Evolutionary conservation across 805 yeast genomes (phyloP).

Genomic region (Saccharomycopsis babjevae): DNA sequence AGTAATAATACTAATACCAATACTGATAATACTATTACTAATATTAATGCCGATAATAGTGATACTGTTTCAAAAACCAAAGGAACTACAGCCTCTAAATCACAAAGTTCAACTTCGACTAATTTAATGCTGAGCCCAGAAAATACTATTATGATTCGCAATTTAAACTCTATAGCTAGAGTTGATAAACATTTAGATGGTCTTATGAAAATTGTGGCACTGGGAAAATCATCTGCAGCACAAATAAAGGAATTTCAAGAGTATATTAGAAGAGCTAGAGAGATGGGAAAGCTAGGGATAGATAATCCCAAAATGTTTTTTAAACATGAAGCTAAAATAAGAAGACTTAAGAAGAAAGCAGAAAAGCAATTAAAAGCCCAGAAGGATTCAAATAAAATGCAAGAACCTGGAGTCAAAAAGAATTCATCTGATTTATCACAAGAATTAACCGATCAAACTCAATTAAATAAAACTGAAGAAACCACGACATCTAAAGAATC

Average conservation of each 20-base stretch:
- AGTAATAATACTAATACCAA: too few species aligned
- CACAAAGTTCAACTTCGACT: conserved; percentile 21
- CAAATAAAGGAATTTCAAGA: conserved; percentile 74
- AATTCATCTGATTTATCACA: not conserved
- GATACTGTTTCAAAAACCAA: too few species aligned
- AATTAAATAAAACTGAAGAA: not conserved
- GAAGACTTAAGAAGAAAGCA: conserved; percentile 16
- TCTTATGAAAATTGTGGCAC: conserved; percentile 79
- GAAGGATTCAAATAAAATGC: conserved; percentile 20
- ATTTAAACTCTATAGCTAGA: conserved; percentile 74
- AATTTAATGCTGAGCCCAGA: conserved; percentile 45
- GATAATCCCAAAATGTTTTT: conserved; percentile 16
- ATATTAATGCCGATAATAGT: too few species aligned
- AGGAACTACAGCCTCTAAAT: not conserved
- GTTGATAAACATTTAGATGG: conserved; percentile 55
- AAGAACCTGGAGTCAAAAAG: conserved; percentile 3
- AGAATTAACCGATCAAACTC: not conserved
- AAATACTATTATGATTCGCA: conserved; percentile 74
- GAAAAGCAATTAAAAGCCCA: conserved; percentile 14
- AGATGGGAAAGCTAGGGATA: conserved; percentile 40
- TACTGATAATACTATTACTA: too few species aligned
- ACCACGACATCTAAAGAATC: not conserved
- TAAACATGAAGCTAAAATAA: conserved; percentile 18
- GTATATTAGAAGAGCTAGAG: conserved; percentile 68
- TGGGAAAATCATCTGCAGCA: conserved; percentile 61